Percentiles rank a stretch among this genome's conserved stretches.
Conservation (phyloP, 805 yeast species). For the Wickerhamiella shivajii region DNA sequence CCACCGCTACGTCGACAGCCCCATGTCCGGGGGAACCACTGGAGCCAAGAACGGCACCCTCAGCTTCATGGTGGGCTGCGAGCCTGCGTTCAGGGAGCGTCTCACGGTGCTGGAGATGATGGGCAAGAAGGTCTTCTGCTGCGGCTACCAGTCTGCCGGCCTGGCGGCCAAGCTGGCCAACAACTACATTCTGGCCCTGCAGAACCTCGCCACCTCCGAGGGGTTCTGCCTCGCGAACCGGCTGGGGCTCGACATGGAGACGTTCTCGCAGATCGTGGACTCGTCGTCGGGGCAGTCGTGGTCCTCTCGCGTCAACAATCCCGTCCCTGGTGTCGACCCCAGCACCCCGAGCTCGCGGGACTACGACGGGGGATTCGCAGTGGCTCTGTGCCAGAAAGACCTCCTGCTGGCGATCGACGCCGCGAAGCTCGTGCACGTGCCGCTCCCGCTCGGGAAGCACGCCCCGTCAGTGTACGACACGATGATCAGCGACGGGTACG, state of each 20-base stretch:
- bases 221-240: slow-evolving; percentile 39
- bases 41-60: slow-evolving; percentile 40
- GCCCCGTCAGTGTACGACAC: slow-evolving; percentile 18
- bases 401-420: slow-evolving; percentile 25
- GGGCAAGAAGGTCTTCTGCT: slow-evolving; percentile 37
- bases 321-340: slow-evolving; percentile 35
- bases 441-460: slow-evolving; percentile 17
- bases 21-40: slow-evolving; percentile 41
- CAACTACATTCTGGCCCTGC: slow-evolving; percentile 38
- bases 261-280: slow-evolving; percentile 35
- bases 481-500: slow-evolving; percentile 8
- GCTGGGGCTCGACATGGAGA: slow-evolving; percentile 33
- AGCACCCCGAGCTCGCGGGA: slow-evolving; percentile 34
- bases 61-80: slow-evolving; percentile 37
- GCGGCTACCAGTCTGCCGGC: slow-evolving; percentile 40
- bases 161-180: slow-evolving; percentile 41
- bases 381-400: slow-evolving; percentile 28
- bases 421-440: slow-evolving; percentile 14
- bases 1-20: slow-evolving; percentile 34
- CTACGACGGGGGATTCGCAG: slow-evolving; percentile 34
- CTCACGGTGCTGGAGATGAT: slow-evolving; percentile 25
- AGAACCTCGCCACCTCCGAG: slow-evolving; percentile 41
- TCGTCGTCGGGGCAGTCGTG: slow-evolving; percentile 40
- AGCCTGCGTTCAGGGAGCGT: slow-evolving; percentile 17
- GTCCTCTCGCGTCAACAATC: slow-evolving; percentile 42